Conservation (phyloP, 352 stramenopile species). For the Phytophthora chlamydospora region DNA sequence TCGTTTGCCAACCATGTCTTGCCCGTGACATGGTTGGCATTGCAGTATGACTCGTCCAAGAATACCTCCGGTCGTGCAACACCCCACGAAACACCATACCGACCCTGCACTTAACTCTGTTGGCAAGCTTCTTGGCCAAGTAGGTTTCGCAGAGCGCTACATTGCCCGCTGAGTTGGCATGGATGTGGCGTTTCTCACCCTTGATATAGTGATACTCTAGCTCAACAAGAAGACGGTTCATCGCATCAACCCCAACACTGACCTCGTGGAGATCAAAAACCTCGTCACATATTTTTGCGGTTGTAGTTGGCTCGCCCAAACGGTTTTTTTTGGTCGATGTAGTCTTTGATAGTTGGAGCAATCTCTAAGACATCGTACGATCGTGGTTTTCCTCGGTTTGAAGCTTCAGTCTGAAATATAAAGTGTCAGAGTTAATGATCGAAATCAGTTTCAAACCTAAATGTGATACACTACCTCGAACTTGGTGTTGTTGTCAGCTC, state of each 20-base stretch:
- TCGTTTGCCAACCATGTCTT: constrained; percentile 28
- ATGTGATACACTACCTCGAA: too few relatives aligned
- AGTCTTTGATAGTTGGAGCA: too few relatives aligned
- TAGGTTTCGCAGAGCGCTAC: constrained; percentile 11
- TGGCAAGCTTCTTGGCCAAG: constrained; percentile 24
- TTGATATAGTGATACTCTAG: constrained; percentile 16
- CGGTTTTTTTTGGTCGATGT: too few relatives aligned
- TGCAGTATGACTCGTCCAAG: constrained; percentile 30
- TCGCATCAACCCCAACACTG: too few relatives aligned
- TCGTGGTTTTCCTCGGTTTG: neutral
- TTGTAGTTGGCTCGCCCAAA: too few relatives aligned
- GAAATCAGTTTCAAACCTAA: too few relatives aligned
- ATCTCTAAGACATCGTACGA: neutral
- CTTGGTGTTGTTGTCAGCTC: too few relatives aligned
- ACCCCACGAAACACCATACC: neutral
- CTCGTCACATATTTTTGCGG: too few relatives aligned
- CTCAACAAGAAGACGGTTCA: neutral
- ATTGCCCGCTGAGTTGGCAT: constrained; percentile 15
- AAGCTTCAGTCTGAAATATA: too few relatives aligned
- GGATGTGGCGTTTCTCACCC: constrained; percentile 26
- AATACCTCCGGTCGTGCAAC: constrained; percentile 13
- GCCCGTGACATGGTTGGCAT: constrained; percentile 24
- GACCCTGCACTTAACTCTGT: neutral
- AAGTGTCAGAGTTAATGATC: too few relatives aligned
- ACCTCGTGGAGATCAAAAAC: too few relatives aligned